phyloP scores from a whole-genome alignment of 768 basidiomycete species.

The Xanthoconium stramineum region DNA sequence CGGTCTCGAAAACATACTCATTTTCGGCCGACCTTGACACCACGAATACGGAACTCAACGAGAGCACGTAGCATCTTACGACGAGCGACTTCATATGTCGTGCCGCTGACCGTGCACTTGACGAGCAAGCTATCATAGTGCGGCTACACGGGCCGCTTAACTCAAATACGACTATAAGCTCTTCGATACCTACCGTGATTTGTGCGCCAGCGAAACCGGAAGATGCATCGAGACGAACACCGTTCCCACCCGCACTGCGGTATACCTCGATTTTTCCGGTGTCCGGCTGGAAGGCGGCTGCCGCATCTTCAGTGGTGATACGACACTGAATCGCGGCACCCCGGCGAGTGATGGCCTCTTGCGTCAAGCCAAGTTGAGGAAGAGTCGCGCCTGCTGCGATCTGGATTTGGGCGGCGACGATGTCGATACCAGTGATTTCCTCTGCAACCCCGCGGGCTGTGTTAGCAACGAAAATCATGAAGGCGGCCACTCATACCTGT shows the following conservation, averaged over 20 bases:
- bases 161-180: neutral
- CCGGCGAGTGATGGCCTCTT: constrained; percentile 93
- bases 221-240: constrained; percentile 93
- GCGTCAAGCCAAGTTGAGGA: constrained; percentile 90
- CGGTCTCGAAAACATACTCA: neutral
- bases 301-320: constrained; percentile 95
- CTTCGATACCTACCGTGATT: constrained; percentile 71
- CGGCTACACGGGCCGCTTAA: constrained; percentile 49
- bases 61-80: constrained; percentile 99
- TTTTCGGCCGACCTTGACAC: constrained; percentile 70
- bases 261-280: constrained; percentile 99
- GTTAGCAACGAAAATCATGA: neutral
- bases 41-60: constrained; percentile 99
- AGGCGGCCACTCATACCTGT: constrained; percentile 57
- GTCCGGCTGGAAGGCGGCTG: constrained; percentile 92
- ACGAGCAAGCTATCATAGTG: constrained; percentile 98
- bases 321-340: constrained; percentile 99
- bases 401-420: constrained; percentile 98
- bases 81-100: constrained; percentile 97
- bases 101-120: constrained; percentile 93
- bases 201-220: constrained; percentile 99
- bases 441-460: constrained; percentile 47
- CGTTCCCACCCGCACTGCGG: constrained; percentile 97
- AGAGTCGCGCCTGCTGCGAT: constrained; percentile 98
- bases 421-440: constrained; percentile 99